Evolutionary conservation across 768 basidiomycete species (phyloP), one percentile per base, ranked within the genome.

Genomic region (Rhizopogon vinicolor): DNA sequence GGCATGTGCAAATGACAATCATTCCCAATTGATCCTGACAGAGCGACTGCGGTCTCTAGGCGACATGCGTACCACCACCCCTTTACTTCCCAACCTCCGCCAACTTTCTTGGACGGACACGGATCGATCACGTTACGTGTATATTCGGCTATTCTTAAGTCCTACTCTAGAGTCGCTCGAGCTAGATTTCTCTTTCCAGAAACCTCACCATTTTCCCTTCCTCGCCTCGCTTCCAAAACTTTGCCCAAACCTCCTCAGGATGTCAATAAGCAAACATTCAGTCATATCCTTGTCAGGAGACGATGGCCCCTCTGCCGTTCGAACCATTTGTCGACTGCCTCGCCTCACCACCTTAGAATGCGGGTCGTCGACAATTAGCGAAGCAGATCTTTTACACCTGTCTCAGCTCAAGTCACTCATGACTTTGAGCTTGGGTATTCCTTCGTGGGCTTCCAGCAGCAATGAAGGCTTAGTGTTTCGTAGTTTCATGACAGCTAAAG

Each of bases 141-240:
- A 49, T 37, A 49, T 49, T 35, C 19, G 5, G 16, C 14, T 49
- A 25, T 49, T 49, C 48, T 12, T 49, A 16, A 49, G 48, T 37
- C 48, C 48, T 37, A 49, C 35, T 10, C 22, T 49, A 14, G 48
- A 49, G 22, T 49, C 48, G 3, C 19, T 49, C 5, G 48, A 49
- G 14, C 48, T 49, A 35, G 48, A 49, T 49, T 49, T 49, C 16
- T 49, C 18, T 49, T 49, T 49, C 48, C 48, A 49, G 5, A 49
- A 49, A 49, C 35, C 35, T 49, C 48, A 35, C 35, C 1, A 49
- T 19, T 49, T 49, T 37, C 48, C 48, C 5, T 49, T 49, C 35
- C 22, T 49, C 16, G 10, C 48, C 5, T 37, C 16, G 10, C 48
- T 49, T 9, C 48, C 48, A 2, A 16, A 37, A 25, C 48, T 49